A percentile compares a stretch with the other conserved stretches of the same genome.
Conservation (phyloP, 2,329 filamentous ascomycete species). For the Domatiomyces globalis region DNA sequence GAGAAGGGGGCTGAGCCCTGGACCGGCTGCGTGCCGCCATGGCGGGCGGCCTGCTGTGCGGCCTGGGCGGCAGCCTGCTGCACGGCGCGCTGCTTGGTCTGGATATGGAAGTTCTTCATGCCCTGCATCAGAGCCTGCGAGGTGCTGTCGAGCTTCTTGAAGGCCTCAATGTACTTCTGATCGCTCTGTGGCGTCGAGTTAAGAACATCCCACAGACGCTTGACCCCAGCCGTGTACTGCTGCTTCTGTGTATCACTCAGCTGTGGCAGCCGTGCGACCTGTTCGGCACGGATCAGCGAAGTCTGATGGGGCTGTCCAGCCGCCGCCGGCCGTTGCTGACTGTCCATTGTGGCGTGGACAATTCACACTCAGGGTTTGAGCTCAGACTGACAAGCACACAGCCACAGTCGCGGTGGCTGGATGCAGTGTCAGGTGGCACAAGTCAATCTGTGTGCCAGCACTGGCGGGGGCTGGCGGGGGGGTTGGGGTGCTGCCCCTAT, state of each 20-base stretch:
- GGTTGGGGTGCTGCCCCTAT: not conserved
- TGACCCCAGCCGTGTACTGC: slow-evolving; percentile 40
- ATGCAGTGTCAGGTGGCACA: not conserved
- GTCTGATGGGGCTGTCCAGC: slow-evolving; percentile 26
- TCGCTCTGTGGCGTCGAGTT: slow-evolving; percentile 36
- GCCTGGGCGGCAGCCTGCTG: slow-evolving; percentile 5
- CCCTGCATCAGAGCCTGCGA: slow-evolving; percentile 39
- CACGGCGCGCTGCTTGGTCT: slow-evolving; percentile 18
- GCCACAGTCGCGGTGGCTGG: not conserved
- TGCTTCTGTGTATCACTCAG: slow-evolving; percentile 41
- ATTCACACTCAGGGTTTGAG: not conserved
- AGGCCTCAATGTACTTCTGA: slow-evolving; percentile 36
- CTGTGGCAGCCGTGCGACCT: slow-evolving; percentile 39
- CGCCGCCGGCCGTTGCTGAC: slow-evolving; percentile 3
- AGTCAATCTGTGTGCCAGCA: not conserved
- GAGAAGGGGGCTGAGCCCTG: slow-evolving; percentile 25
- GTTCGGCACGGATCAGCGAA: slow-evolving; percentile 37
- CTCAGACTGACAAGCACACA: not conserved
- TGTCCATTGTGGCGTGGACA: not conserved
- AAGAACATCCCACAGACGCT: slow-evolving; percentile 40
- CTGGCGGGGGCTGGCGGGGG: no score
- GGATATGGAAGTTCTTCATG: slow-evolving; percentile 34
- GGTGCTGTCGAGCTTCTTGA: slow-evolving; percentile 37
- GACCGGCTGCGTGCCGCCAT: slow-evolving; percentile 14
- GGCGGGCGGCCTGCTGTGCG: slow-evolving; percentile 5